Base-by-base conservation (phyloP, 208 protist species). In the Acanthamoeba healyi region DNA sequence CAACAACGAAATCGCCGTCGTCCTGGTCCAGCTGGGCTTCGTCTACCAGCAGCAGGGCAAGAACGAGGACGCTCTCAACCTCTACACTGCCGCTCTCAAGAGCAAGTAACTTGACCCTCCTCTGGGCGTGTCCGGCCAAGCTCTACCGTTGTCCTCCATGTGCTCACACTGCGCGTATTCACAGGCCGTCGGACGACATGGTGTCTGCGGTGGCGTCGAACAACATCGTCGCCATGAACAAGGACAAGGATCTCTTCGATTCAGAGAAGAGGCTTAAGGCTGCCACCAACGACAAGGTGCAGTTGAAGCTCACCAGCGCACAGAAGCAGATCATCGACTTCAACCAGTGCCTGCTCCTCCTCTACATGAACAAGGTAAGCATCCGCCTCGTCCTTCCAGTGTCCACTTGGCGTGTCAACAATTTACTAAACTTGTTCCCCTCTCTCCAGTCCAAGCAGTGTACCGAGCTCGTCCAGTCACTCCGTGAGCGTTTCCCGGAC, bases 221-320 rank as follows among this genome's bases (percentile, higher is more conserved):
- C 51, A 94, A 94, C 67, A 67, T 94, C 38, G 81, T 82, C 24
- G 93, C 81, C 14, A 63, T 82, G 65, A 49, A 82, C 38, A 91
- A 91, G 58, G 93, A 94, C 46, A 42, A 81, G n/a, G 81, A 94
- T 24, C 46, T 89, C 12, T 94, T 94, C 84, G 93, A 94, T 51
- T 94, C 93, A 12, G 56, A 86, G 93, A 67, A 58, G 42, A 38
- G 63, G 29, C 19, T 84, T 2, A 94, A 91, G 63, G 40, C 24
- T 12, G 93, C 93, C 36, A 81, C 46, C 46, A 81, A 54, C 81
- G 81, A 94, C 2, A 87, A 94, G 74, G 65, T 86, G 12, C 70
- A 94, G 91, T 32, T 54, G 34, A 82, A 87, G 54, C 91, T 94
- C n/a, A 87, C 74, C 26, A 36, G 42, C 54, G 40, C 72, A 9